These are phyloP conservation scores for Drechslerella coelobrocha DNA, from an alignment of 2,329 filamentous ascomycete species.

Conservation along the genomic window DNA sequence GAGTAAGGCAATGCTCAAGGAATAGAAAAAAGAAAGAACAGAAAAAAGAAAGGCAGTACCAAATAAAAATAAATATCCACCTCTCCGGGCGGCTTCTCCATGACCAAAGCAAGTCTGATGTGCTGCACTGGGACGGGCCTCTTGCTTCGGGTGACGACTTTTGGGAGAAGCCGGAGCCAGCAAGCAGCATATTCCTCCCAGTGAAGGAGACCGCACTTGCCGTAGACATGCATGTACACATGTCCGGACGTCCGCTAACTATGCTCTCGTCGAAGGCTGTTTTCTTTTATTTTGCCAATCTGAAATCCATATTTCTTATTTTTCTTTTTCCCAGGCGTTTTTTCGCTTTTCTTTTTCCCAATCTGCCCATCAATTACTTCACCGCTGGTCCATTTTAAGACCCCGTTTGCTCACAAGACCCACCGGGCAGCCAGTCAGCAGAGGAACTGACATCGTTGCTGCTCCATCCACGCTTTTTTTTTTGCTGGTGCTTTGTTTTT, in stretches of 20 bases:
- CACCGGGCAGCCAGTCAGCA: conserved; percentile 39
- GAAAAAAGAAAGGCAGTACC: too few relatives aligned
- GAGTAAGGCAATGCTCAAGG: too few relatives aligned
- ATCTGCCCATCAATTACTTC: conserved; percentile 32
- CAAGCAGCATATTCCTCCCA: too few relatives aligned
- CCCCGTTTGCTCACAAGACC: conserved; percentile 44
- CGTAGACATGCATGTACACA: conserved; percentile 2
- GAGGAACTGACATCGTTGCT: neutral
- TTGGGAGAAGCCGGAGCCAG: too few relatives aligned
- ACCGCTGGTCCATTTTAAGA: conserved; percentile 43
- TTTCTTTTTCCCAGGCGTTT: neutral
- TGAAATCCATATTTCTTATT: neutral
- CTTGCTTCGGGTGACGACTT: conserved; percentile 1
- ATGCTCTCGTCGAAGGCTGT: neutral
- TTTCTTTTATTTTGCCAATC: neutral
- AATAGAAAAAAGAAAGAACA: too few relatives aligned
- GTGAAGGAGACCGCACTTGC: too few relatives aligned
- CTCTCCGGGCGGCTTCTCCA: too few relatives aligned
- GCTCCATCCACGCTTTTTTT: neutral
- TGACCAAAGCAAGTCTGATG: too few relatives aligned
- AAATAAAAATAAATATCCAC: too few relatives aligned
- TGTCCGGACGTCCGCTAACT: neutral
- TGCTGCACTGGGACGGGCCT: too few relatives aligned
- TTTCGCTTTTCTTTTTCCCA: conserved; percentile 5
- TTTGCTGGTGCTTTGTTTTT: neutral